These are phyloP conservation scores for Acacia pycnantha DNA, from an alignment of 331 rosid genomes.

Conservation along the genomic window DNA sequence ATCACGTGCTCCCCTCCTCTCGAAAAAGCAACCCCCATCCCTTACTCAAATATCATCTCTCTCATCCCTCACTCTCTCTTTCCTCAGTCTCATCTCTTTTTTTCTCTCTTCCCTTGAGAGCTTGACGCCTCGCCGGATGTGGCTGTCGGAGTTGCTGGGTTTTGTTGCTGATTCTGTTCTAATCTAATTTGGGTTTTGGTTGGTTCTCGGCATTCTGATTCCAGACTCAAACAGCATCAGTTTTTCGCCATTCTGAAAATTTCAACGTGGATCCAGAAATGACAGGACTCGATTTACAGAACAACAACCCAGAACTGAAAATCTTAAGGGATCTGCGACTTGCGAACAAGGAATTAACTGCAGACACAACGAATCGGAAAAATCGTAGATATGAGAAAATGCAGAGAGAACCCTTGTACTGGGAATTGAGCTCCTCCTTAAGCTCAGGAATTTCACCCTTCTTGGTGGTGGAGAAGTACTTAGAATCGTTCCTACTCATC, in stretches of 20 bases:
- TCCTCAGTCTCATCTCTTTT: too few relatives aligned
- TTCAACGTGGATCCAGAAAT: slow-evolving; percentile 24
- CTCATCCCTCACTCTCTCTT: too few relatives aligned
- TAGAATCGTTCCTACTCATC: slow-evolving; percentile 99
- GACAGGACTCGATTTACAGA: neutral
- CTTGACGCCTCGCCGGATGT: too few relatives aligned
- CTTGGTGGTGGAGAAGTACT: slow-evolving; percentile 98
- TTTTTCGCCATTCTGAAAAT: neutral
- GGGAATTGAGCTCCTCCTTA: slow-evolving; percentile 99
- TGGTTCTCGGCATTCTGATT: too few relatives aligned
- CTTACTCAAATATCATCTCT: too few relatives aligned
- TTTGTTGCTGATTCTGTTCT: too few relatives aligned
- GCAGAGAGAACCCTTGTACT: slow-evolving; percentile 85
- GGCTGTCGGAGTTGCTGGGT: too few relatives aligned
- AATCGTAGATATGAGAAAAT: neutral
- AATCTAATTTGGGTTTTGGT: too few relatives aligned
- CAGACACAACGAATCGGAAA: neutral
- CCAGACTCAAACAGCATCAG: too few relatives aligned
- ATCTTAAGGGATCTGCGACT: neutral
- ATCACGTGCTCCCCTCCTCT: too few relatives aligned
- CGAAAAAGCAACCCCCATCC: too few relatives aligned
- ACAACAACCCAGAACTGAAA: neutral
- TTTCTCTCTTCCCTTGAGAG: too few relatives aligned
- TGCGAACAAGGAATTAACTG: neutral
- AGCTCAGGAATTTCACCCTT: slow-evolving; percentile 99